Evolutionary conservation across 2,329 filamentous ascomycete species (phyloP), one percentile per base, ranked within the genome.

Genomic region (Bipolaris oryzae): DNA sequence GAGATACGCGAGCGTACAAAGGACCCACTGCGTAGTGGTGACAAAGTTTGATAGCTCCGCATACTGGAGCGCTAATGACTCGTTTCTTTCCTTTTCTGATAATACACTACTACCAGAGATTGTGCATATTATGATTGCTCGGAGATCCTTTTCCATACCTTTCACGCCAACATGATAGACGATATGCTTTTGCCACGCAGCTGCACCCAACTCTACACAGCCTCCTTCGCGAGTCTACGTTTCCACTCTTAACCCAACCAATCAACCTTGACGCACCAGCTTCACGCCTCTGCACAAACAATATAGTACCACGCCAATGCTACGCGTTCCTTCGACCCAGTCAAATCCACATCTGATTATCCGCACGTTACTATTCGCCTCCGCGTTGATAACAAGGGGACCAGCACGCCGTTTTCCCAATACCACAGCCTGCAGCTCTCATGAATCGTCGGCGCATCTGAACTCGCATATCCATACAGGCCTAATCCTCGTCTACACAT

Each of bases 1-100:
- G 50, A 42, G 60, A 44, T 54, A 21, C 52, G 61, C 31, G 57
- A 35, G 28, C 44, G 25, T 10, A 44, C 31, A 38, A 47, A 35
- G 15, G 37, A 41, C 31, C 25, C 18, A n/a, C 35, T 33, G 33
- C 53, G 16, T 35, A n/a, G 31, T 16, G 37, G 21, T 3, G 28
- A 43, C 6, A 38, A 43, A 38, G 53, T 33, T 16, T 56, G 43
- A 56, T 23, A 10, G 15, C 23, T 25, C 21, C 5, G 16, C 20
- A 16, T 15, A 35, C 3, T 28, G 5, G 13, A 15, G 45, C 11
- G n/a, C 5, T 28, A 7, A 21, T 25, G 15, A 4, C 13, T 3
- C 45, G 5, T n/a, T 20, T 48, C 11, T 31, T 33, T n/a, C 20
- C 9, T n/a, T 13, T 42, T 15, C 13, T 23, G 7, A 33, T 28